Conservation (phyloP, 441 rosid genomes). For the Pelargonium hybrid region DNA sequence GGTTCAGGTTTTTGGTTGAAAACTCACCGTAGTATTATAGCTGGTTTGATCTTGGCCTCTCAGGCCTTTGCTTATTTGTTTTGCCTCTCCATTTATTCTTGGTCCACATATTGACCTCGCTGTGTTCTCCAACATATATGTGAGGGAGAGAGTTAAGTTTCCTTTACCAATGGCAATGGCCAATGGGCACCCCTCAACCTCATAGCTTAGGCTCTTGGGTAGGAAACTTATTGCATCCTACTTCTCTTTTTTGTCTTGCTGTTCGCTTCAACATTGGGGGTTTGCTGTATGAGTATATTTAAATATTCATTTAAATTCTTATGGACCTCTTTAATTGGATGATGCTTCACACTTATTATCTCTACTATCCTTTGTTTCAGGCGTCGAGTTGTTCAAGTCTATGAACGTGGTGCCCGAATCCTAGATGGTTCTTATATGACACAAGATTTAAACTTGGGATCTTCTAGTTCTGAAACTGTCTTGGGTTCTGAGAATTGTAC, state of each 20-base stretch:
- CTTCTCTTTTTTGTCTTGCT: not conserved
- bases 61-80: too few relatives aligned
- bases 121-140: not conserved
- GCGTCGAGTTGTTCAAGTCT: conserved; percentile 94
- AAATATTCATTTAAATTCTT: not conserved
- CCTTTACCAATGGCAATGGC: too few relatives aligned
- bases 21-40: too few relatives aligned
- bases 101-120: too few relatives aligned
- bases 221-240: too few relatives aligned
- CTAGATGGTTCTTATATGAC: conserved; percentile 96
- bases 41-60: too few relatives aligned
- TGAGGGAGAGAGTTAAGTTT: too few relatives aligned
- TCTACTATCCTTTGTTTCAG: conserved; percentile 33
- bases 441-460: conserved; percentile 73
- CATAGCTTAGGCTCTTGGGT: too few relatives aligned
- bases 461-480: conserved; percentile 57
- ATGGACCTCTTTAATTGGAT: not conserved
- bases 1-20: too few relatives aligned
- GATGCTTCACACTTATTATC: not conserved
- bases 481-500: conserved; percentile 59
- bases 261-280: not conserved
- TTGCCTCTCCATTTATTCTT: too few relatives aligned
- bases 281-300: not conserved
- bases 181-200: too few relatives aligned
- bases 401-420: conserved; percentile 86